These are phyloP conservation scores for Melastoma candidum DNA, from an alignment of 441 rosid species.

Conservation along the genomic window DNA sequence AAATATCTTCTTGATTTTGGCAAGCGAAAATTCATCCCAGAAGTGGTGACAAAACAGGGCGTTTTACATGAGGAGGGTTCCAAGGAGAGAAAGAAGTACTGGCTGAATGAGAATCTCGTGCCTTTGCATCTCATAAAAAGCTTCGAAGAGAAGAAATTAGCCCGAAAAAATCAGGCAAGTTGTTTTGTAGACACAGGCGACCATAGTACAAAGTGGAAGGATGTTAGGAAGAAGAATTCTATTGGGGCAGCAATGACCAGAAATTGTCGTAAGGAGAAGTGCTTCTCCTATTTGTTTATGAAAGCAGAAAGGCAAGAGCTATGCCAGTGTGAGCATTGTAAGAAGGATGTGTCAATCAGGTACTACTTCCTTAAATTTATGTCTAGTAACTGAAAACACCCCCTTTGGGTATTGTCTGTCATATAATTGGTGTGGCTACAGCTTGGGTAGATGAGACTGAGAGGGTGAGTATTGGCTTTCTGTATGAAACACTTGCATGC, in stretches of 20 bases:
- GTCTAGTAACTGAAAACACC: too few species aligned
- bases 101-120: constrained; percentile 67
- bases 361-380: constrained; percentile 12
- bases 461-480: too few species aligned
- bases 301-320: constrained; percentile 69
- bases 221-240: constrained; percentile 6
- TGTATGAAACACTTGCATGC: too few species aligned
- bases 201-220: constrained; percentile 21
- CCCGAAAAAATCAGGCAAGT: constrained; percentile 41
- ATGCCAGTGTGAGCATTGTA: constrained; percentile 66
- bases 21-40: constrained; percentile 81
- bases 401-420: too few species aligned
- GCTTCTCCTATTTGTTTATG: constrained; percentile 67
- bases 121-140: constrained; percentile 89
- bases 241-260: neutral
- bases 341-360: constrained; percentile 69
- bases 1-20: constrained; percentile 98
- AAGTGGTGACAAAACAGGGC: constrained; percentile 60
- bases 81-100: constrained; percentile 80
- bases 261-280: constrained; percentile 34
- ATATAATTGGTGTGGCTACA: too few species aligned
- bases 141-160: constrained; percentile 85
- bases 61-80: constrained; percentile 68
- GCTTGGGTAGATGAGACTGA: too few species aligned
- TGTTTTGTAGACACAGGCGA: constrained; percentile 28